Percentiles rank a stretch among this genome's conserved stretches.
Conservation (phyloP, 2,329 filamentous ascomycete genomes). For the Ophiognomonia clavigignenti-juglandacearum region DNA sequence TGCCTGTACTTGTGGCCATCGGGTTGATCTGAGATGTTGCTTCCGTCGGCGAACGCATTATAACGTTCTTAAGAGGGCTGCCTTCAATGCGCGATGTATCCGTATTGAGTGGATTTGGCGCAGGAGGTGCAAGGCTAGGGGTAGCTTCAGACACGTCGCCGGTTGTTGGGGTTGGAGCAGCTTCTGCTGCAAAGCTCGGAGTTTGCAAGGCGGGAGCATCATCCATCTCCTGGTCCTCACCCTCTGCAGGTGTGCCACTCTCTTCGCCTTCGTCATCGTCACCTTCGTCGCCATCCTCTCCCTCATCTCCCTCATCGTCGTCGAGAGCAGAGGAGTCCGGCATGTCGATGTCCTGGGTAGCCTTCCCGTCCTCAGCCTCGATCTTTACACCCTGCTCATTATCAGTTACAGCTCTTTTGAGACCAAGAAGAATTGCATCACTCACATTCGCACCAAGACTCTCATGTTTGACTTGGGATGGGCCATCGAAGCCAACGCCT, state of each 20-base stretch:
- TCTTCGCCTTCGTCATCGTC: slow-evolving; percentile 44
- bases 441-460: slow-evolving; percentile 35
- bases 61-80: slow-evolving; percentile 49
- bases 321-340: slow-evolving; percentile 44
- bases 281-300: slow-evolving; percentile 42
- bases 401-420: slow-evolving; percentile 16
- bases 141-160: slow-evolving; percentile 26
- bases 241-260: slow-evolving; percentile 27
- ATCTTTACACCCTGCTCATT: slow-evolving; percentile 31
- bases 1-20: neutral
- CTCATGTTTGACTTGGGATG: slow-evolving; percentile 33
- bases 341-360: slow-evolving; percentile 47
- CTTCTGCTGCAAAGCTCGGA: slow-evolving; percentile 1
- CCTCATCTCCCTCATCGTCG: slow-evolving; percentile 42
- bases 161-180: slow-evolving; percentile 26
- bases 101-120: slow-evolving; percentile 16
- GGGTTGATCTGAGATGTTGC: slow-evolving; percentile 15
- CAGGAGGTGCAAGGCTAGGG: slow-evolving; percentile 26
- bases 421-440: neutral
- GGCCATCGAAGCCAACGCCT: slow-evolving; percentile 32
- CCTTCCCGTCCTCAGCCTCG: slow-evolving; percentile 39
- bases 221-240: slow-evolving; percentile 22
- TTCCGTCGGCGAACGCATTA: slow-evolving; percentile 41
- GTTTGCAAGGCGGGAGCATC: slow-evolving; percentile 16
- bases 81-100: slow-evolving; percentile 37